Conservation (phyloP, 1,284 basidiomycete species). For the Marasmius oreades region DNA sequence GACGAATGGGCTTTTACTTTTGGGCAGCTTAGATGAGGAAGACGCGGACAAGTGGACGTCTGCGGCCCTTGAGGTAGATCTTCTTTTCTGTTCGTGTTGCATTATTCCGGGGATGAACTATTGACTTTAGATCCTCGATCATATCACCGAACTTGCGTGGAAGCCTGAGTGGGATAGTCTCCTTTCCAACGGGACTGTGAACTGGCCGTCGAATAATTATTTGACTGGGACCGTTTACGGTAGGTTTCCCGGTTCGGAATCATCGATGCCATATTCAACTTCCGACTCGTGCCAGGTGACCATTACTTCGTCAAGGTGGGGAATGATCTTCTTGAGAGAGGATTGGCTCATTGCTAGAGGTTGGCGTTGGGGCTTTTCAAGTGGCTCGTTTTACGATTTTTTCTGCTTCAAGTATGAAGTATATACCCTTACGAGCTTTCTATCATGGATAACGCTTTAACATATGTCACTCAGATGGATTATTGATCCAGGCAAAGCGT, state of each 20-base stretch:
- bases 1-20: conserved; percentile 52
- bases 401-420: too few species aligned
- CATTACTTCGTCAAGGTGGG: conserved; percentile 44
- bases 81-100: too few species aligned
- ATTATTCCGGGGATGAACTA: too few species aligned
- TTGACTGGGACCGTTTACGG: conserved; percentile 66
- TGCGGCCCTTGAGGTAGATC: conserved; percentile 16
- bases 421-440: too few species aligned
- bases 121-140: conserved; percentile 47
- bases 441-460: too few species aligned
- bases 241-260: conserved; percentile 21
- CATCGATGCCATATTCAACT: not conserved
- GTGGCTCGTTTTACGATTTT: too few species aligned
- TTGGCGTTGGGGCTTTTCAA: too few species aligned
- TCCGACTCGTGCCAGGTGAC: conserved; percentile 31
- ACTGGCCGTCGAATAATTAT: conserved; percentile 52
- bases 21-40: conserved; percentile 48
- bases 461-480: too few species aligned
- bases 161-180: conserved; percentile 56
- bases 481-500: too few species aligned
- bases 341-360: conserved; percentile 28
- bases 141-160: conserved; percentile 53
- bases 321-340: conserved; percentile 37
- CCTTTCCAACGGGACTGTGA: conserved; percentile 65
- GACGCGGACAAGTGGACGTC: conserved; percentile 46